Evolutionary conservation across 2,329 filamentous ascomycete genomes (phyloP).

Genomic region (Ophiostoma pallidulum): DNA sequence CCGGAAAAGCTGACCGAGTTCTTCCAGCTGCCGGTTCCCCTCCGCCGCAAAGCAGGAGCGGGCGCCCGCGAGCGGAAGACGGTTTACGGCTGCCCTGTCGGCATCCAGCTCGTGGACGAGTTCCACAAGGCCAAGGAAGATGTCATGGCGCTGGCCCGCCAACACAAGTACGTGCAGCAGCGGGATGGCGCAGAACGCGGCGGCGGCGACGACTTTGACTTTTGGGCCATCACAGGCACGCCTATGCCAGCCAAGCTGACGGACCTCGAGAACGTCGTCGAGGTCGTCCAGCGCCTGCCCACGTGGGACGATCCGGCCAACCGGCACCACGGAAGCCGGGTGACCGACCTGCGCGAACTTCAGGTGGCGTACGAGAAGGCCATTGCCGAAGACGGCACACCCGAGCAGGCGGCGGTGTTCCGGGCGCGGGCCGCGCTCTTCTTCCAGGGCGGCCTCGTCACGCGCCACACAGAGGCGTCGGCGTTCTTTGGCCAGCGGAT

Average conservation of each 20-base stretch:
- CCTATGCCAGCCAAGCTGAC: constrained; percentile 16
- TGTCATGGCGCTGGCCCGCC: constrained; percentile 11
- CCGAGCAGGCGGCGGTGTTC: constrained; percentile 13
- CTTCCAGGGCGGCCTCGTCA: constrained; percentile 16
- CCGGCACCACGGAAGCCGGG: constrained; percentile 12
- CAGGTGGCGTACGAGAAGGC: constrained; percentile 16
- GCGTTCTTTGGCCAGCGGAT: constrained; percentile 16
- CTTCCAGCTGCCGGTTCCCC: constrained; percentile 17
- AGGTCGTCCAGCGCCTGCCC: constrained; percentile 15
- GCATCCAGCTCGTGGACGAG: constrained; percentile 20
- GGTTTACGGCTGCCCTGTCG: constrained; percentile 18
- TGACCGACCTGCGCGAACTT: constrained; percentile 11
- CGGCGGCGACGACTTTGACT: constrained; percentile 13
- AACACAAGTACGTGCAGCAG: constrained; percentile 15
- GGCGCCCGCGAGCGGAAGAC: constrained; percentile 11
- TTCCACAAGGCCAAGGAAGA: constrained; percentile 17
- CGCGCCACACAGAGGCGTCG: constrained; percentile 17
- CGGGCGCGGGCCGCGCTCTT: constrained; percentile 11
- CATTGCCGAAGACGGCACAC: constrained; percentile 14
- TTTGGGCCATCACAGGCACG: constrained; percentile 20
- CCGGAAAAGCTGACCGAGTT: constrained; percentile 14
- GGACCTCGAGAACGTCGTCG: constrained; percentile 14
- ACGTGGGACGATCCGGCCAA: constrained; percentile 12
- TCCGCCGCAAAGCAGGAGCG: constrained; percentile 8
- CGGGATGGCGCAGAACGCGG: neutral